Evolutionary conservation across 2,329 filamentous ascomycete genomes (phyloP).

Genomic region (Lecanoromycetidae sp.): DNA sequence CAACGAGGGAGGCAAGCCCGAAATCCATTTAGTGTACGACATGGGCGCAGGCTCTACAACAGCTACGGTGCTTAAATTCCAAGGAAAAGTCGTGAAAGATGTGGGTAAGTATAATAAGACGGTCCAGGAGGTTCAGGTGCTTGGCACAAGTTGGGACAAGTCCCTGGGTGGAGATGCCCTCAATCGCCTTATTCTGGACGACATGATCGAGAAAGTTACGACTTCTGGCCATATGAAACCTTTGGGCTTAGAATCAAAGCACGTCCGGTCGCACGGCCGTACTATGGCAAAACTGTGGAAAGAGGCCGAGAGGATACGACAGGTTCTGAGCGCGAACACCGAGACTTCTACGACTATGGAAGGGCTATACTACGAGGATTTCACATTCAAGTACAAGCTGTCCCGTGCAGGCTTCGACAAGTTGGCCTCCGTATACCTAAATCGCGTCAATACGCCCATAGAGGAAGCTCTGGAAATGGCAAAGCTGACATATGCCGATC

Average conservation of each 20-base stretch:
- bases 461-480: constrained; percentile 63
- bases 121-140: constrained; percentile 80
- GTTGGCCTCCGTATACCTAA: constrained; percentile 55
- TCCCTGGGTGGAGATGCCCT: constrained; percentile 81
- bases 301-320: constrained; percentile 74
- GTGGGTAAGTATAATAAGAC: constrained; percentile 92
- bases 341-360: constrained; percentile 74
- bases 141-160: constrained; percentile 79
- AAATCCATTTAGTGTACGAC: constrained; percentile 88
- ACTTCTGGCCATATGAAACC: constrained; percentile 46
- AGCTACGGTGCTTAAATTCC: constrained; percentile 79
- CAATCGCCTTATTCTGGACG: constrained; percentile 75
- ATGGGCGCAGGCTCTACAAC: constrained; percentile 95
- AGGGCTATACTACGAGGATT: constrained; percentile 69
- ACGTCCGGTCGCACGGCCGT: constrained; percentile 64
- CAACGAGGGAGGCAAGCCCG: constrained; percentile 70
- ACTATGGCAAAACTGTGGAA: constrained; percentile 84
- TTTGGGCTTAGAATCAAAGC: constrained; percentile 44
- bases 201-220: constrained; percentile 73
- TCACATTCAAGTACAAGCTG: constrained; percentile 89
- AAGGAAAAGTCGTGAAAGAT: constrained; percentile 80
- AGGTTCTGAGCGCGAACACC: constrained; percentile 85
- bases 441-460: constrained; percentile 57
- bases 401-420: constrained; percentile 69
- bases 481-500: constrained; percentile 57